phyloP scores from a whole-genome alignment of 2,329 filamentous ascomycete species.

The Sphaerulina populicola region DNA sequence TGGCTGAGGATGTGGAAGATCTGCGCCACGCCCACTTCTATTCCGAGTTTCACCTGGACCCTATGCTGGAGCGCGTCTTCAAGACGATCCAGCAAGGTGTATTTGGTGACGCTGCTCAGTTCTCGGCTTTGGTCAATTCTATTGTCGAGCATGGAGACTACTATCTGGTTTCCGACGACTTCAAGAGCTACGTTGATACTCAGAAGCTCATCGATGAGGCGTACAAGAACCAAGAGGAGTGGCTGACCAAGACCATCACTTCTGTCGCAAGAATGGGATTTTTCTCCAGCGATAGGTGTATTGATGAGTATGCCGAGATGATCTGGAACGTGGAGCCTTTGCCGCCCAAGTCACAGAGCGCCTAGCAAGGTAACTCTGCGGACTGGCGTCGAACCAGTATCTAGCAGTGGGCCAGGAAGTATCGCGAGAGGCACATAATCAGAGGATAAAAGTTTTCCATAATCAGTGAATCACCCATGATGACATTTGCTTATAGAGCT shows the following conservation, averaged over 20 bases:
- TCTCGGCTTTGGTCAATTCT: conserved; percentile 72
- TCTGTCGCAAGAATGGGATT: conserved; percentile 89
- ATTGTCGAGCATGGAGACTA: conserved; percentile 93
- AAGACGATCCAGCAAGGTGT: conserved; percentile 66
- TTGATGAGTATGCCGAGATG: conserved; percentile 91
- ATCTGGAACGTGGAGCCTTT: conserved; percentile 97
- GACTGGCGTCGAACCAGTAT: not conserved
- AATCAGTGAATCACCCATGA: too few species aligned
- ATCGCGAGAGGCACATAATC: too few species aligned
- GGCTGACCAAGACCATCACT: conserved; percentile 82
- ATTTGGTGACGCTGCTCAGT: conserved; percentile 72
- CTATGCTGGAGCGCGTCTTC: conserved; percentile 72
- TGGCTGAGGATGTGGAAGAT: conserved; percentile 93
- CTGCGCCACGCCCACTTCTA: conserved; percentile 86
- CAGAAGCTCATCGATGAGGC: conserved; percentile 85
- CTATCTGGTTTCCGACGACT: conserved; percentile 96
- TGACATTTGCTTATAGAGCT: too few species aligned
- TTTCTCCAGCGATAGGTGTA: conserved; percentile 90
- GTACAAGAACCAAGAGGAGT: conserved; percentile 85
- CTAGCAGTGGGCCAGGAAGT: not conserved
- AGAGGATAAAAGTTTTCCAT: too few species aligned
- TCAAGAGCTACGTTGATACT: conserved; percentile 87
- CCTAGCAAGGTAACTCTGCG: not conserved
- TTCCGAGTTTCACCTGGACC: conserved; percentile 67
- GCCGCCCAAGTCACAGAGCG: conserved; percentile 11